Evolutionary conservation across 2,329 filamentous ascomycete species (phyloP), one percentile per base, ranked within the genome.

Genomic region (Cytospora chrysosperma): DNA sequence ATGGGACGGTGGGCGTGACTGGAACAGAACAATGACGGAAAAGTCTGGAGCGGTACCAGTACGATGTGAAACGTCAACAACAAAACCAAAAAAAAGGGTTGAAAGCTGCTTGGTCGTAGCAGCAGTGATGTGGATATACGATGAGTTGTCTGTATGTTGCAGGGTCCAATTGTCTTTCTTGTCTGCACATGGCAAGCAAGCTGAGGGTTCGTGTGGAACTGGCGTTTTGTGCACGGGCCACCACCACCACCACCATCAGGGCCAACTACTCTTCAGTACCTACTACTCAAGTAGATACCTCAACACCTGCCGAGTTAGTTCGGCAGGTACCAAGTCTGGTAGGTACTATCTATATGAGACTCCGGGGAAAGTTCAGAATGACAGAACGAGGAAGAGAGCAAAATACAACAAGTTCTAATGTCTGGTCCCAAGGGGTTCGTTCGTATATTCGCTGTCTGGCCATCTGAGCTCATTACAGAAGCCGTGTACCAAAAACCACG

Each of bases 321-420:
- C n/a, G n/a, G n/a, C n/a, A n/a, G n/a, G n/a, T n/a, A n/a, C n/a
- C n/a, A n/a, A n/a, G n/a, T n/a, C n/a, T n/a, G n/a, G n/a, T n/a
- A n/a, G n/a, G n/a, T n/a, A n/a, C n/a, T n/a, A n/a, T n/a, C n/a
- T n/a, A n/a, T n/a, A n/a, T n/a, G n/a, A n/a, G n/a, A n/a, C n/a
- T n/a, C n/a, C n/a, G n/a, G n/a, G n/a, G n/a, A n/a, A n/a, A n/a
- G n/a, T n/a, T 40, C 19, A n/a, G 13, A 47, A 24, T 47, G n/a
- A 47, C 43, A 9, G 2, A 24, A 8, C 9, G n/a, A 47, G n/a
- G n/a, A 7, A 24, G 9, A 21, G 9, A 47, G 28, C 15, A 54
- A 51, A 56, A 64, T 26, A 64, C 62, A 64, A 61, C 61, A 64
- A 30, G 32, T 55, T 64, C 47, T 52, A 52, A 40, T 52, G 24